Evolutionary conservation across 768 basidiomycete species (phyloP), one percentile per base, ranked within the genome.

Genomic region (Xanthoconium stramineum): DNA sequence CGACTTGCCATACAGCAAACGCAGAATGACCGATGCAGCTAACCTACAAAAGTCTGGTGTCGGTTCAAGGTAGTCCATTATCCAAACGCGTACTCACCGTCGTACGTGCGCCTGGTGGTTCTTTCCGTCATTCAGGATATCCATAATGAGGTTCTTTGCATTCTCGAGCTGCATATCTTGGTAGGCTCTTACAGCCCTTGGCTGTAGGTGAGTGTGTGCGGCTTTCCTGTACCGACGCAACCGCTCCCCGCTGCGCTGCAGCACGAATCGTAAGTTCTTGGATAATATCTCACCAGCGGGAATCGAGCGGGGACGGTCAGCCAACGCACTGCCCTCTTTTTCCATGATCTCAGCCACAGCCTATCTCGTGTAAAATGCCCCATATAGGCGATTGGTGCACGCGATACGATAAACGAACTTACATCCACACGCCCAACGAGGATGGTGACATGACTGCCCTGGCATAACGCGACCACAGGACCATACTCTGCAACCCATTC

Each of bases 341-440:
- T 85, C 83, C 82, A 85, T 80, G 43, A 84, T 79, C 11, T 84
- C 81, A 1, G 78, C 72, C 0, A 81, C 79, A 6, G 80, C 82
- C 65, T 83, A 71, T 45, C 75, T 32, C 15, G n/a, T 28, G 32
- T 47, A 11, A 33, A 11, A 33, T 33, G 33, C 33, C 33, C 33
- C 6, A n/a, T n/a, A n/a, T n/a, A 33, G 33, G 33, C 11, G 33
- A 12, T 52, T 35, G 58, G 39, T 36, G 15, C 43, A n/a, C 19
- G 20, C 8, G 17, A 32, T 28, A 29, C 10, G 8, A 17, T 6
- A 15, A 6, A n/a, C 13, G 17, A 20, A 42, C 60, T 7, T 61
- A 69, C 67, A 47, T 68, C 59, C 12, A 62, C 43, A 8, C 67
- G 57, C 5, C 62, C 65, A 10, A 69, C 50, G 30, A 69, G 20